Conservation (phyloP, 2,329 filamentous ascomycete genomes). For the Alternaria triticimaculans region DNA sequence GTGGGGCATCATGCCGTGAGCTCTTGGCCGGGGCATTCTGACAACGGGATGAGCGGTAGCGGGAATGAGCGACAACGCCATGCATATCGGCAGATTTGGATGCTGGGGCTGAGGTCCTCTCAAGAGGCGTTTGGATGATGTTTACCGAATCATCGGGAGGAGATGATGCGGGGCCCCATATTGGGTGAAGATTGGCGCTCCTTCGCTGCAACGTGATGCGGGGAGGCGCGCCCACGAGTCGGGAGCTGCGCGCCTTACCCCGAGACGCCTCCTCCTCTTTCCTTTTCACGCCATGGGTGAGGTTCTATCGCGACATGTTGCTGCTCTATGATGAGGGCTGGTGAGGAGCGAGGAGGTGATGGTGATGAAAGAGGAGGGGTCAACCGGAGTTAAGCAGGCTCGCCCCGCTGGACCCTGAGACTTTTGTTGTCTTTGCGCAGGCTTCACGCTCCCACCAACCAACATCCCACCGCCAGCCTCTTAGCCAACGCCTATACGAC, state of each 20-base stretch:
- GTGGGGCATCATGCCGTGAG: neutral
- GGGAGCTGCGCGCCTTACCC: neutral
- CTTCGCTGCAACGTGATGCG: slow-evolving; percentile 1
- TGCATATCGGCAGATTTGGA: slow-evolving; percentile 21
- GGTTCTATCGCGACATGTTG: neutral
- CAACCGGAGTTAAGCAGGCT: slow-evolving; percentile 13
- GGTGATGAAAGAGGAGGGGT: slow-evolving; percentile 2
- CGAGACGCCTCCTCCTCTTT: neutral
- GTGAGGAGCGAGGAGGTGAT: slow-evolving; percentile 4
- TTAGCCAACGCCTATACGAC: slow-evolving; percentile 1
- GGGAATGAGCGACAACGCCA: neutral
- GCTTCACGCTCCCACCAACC: neutral
- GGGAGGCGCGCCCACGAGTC: neutral
- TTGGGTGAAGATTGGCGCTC: slow-evolving; percentile 9
- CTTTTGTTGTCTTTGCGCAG: slow-evolving; percentile 12
- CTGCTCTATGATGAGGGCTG: neutral
- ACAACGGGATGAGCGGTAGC: neutral
- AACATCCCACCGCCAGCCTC: neutral
- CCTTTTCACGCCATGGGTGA: neutral
- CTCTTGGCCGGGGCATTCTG: slow-evolving; percentile 1
- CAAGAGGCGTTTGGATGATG: slow-evolving; percentile 9
- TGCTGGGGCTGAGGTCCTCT: neutral
- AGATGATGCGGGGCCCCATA: slow-evolving; percentile 21
- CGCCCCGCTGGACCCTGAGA: slow-evolving; percentile 15
- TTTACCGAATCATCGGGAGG: slow-evolving; percentile 6